phyloP scores from a whole-genome alignment of 257 asterid species.

The Solanum chaucha region DNA sequence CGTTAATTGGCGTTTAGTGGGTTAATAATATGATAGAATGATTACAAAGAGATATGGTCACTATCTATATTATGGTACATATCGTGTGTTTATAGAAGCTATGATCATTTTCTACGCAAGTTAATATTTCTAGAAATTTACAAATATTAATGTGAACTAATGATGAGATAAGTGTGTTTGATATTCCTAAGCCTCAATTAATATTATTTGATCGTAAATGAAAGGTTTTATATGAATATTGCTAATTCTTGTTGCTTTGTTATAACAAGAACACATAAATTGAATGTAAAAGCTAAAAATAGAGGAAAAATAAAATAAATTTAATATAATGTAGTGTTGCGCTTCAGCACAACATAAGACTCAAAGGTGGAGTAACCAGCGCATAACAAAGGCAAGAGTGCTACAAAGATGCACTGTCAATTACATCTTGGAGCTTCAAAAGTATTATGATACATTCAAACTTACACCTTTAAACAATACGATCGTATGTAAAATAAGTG shows the following conservation, averaged over 20 bases:
- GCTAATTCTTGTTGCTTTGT: background rate
- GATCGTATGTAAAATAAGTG: too few relatives aligned
- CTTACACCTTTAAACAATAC: too few relatives aligned
- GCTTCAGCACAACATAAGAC: background rate
- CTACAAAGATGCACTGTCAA: too few relatives aligned
- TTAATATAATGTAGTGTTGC: background rate
- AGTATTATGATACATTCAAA: too few relatives aligned
- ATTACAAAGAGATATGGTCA: too few relatives aligned
- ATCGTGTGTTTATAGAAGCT: background rate
- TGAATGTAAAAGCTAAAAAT: fast-evolving
- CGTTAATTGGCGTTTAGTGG: background rate
- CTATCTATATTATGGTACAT: background rate
- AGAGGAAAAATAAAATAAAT: too few relatives aligned
- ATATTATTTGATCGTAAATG: too few relatives aligned
- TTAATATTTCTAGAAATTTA: too few relatives aligned
- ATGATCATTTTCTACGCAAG: background rate
- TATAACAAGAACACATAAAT: background rate
- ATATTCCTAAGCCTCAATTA: background rate
- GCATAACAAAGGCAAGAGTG: background rate
- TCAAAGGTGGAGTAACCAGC: background rate
- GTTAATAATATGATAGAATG: too few relatives aligned
- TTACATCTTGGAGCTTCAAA: too few relatives aligned
- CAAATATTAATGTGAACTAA: too few relatives aligned
- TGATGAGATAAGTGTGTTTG: background rate
- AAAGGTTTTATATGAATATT: background rate